Evolutionary conservation across 1,284 basidiomycete genomes (phyloP), one percentile per base, ranked within the genome.

Genomic region (Earliella scabrosa): DNA sequence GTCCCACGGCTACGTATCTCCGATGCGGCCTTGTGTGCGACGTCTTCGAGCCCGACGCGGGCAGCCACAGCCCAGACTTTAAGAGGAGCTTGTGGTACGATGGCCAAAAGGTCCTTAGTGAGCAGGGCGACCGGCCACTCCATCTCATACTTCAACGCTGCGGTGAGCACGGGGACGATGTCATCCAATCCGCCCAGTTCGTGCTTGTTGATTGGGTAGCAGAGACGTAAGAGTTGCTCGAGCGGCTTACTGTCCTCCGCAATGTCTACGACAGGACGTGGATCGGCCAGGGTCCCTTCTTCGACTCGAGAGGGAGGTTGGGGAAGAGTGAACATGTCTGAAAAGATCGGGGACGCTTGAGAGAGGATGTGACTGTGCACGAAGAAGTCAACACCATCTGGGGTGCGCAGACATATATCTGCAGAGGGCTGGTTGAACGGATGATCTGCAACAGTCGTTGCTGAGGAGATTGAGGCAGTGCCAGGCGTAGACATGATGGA

Each of bases 341-440:
- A 41, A 16, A 66, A 67, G 21, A 65, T 66, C 50, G 67, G 57
- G 63, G 69, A 68, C 46, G 68, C 52, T 6, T 56, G 24, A 6
- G 52, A 43, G 16, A 63, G 53, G 36, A 63, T 56, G 10, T 26
- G 23, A 21, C 40, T 52, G 43, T 51, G 45, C 6, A 56, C 50
- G 31, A 52, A 46, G 44, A 61, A 61, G 63, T 59, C 45, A 14
- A 53, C 34, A 8, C n/a, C 20, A 24, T 61, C 48, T 18, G 66
- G 64, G 54, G 68, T 59, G 54, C 63, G 65, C 60, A 66, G 57
- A 68, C 69, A 70, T 61, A 66, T 60, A 66, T 66, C 58, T 60
- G 40, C 40, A 9, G 40, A 41, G 13, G 35, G n/a, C 18, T 38
- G 35, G 35, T 38, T 38, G 10, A 38, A 38, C 8, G 35, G 35